Evolutionary conservation across 2,329 filamentous ascomycete species (phyloP).

Genomic region (Diaporthe longicolla): DNA sequence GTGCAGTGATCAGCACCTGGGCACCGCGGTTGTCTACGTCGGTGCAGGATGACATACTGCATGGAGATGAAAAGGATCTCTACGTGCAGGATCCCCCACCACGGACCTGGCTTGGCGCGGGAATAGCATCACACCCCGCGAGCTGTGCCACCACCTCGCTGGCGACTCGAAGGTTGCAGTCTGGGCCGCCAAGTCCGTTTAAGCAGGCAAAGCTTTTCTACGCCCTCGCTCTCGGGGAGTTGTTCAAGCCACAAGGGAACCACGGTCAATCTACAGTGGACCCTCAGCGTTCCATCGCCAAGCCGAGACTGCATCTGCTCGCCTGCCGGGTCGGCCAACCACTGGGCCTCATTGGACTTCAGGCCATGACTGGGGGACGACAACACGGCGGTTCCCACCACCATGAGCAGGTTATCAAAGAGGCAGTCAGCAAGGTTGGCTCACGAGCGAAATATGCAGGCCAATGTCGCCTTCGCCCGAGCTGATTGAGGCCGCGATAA

Average conservation of each 20-base stretch:
- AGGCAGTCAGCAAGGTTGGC: slow-evolving; percentile 32
- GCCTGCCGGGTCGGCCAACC: slow-evolving; percentile 19
- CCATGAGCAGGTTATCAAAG: slow-evolving; percentile 16
- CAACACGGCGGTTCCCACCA: slow-evolving; percentile 31
- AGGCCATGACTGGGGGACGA: slow-evolving; percentile 10
- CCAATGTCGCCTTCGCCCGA: slow-evolving; percentile 20
- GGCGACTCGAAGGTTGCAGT: slow-evolving; percentile 14
- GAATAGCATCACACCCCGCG: slow-evolving; percentile 8
- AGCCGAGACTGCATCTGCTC: slow-evolving; percentile 20
- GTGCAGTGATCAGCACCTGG: slow-evolving; percentile 7
- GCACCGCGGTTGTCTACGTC: background rate
- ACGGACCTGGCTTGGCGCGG: slow-evolving; percentile 18
- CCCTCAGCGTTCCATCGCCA: slow-evolving; percentile 30
- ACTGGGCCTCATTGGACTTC: slow-evolving; percentile 27
- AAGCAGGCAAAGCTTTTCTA: slow-evolving; percentile 34
- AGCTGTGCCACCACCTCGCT: slow-evolving; percentile 4
- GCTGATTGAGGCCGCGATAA: slow-evolving; percentile 10
- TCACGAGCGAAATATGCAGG: slow-evolving; percentile 30
- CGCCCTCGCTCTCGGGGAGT: slow-evolving; percentile 7
- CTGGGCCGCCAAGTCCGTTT: slow-evolving; percentile 10
- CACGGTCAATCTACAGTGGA: slow-evolving; percentile 8
- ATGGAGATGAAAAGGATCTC: slow-evolving; percentile 20
- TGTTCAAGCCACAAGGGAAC: background rate
- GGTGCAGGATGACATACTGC: slow-evolving; percentile 10
- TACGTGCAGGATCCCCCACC: slow-evolving; percentile 7